A percentile compares a stretch with the other conserved stretches of the same genome.
These are phyloP conservation scores for Laburnicola sp. DNA, from an alignment of 2,329 filamentous ascomycete genomes.

Conservation along the genomic window DNA sequence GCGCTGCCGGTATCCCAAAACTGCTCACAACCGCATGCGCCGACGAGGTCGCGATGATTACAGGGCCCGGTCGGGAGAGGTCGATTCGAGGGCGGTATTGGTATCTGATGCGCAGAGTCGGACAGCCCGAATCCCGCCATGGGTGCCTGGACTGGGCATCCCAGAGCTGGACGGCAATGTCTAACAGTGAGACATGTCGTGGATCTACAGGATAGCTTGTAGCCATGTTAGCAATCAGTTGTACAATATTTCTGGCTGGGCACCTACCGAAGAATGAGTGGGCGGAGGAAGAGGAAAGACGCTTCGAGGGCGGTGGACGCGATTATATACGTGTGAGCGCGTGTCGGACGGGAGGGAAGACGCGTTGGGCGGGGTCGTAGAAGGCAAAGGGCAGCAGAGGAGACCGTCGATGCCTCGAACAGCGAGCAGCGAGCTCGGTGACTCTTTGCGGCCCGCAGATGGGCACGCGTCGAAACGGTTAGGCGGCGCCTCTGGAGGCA, in stretches of 20 bases:
- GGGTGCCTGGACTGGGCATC: slow-evolving; percentile 38
- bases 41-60: slow-evolving; percentile 55
- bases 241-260: slow-evolving; percentile 21
- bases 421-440: slow-evolving; percentile 20
- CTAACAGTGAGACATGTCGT: slow-evolving; percentile 37
- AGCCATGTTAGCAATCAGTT: slow-evolving; percentile 28
- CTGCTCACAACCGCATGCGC: slow-evolving; percentile 57
- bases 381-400: slow-evolving; percentile 20
- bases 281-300: slow-evolving; percentile 22
- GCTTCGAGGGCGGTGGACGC: slow-evolving; percentile 16
- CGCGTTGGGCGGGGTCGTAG: slow-evolving; percentile 16
- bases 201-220: slow-evolving; percentile 23
- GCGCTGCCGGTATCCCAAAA: slow-evolving; percentile 52
- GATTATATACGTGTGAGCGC: slow-evolving; percentile 15
- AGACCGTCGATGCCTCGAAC: slow-evolving; percentile 27
- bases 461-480: slow-evolving; percentile 21
- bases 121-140: slow-evolving; percentile 42
- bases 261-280: slow-evolving; percentile 36
- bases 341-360: slow-evolving; percentile 9
- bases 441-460: slow-evolving; percentile 29
- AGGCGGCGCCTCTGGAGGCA: slow-evolving; percentile 20
- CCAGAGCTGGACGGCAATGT: slow-evolving; percentile 27
- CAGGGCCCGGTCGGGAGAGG: slow-evolving; percentile 56
- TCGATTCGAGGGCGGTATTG: slow-evolving; percentile 27
- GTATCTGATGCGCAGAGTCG: slow-evolving; percentile 20